Conservation (phyloP, 1,284 basidiomycete genomes). For the Apiotrichum domesticum region DNA sequence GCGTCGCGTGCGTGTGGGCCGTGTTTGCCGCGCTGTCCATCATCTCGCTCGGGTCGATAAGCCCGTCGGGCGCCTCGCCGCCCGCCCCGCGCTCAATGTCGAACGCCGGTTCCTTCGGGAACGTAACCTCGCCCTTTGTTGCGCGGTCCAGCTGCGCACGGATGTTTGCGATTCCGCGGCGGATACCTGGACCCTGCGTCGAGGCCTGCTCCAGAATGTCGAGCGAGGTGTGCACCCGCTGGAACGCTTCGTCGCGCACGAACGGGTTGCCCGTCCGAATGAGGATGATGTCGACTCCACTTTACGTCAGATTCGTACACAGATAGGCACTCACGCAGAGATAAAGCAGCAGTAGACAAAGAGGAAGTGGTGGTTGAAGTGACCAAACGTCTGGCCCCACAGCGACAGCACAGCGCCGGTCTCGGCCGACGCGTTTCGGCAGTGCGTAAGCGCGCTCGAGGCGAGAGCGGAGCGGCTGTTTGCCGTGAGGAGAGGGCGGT, state of each 20-base stretch:
- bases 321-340: neutral
- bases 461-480: conserved; percentile 5
- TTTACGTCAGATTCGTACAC: too few relatives aligned
- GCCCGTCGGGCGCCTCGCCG: neutral
- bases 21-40: neutral
- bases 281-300: conserved; percentile 15
- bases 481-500: conserved; percentile 12
- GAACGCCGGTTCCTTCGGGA: neutral
- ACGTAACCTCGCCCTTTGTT: neutral
- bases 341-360: conserved; percentile 17
- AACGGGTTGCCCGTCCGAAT: conserved; percentile 19
- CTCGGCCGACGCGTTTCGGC: conserved; percentile 10
- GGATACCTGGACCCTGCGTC: conserved; percentile 14
- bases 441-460: conserved; percentile 9
- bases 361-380: conserved; percentile 13
- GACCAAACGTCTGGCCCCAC: conserved; percentile 13
- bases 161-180: conserved; percentile 13
- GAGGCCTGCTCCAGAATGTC: conserved; percentile 15
- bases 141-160: conserved; percentile 10
- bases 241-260: conserved; percentile 15
- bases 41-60: neutral
- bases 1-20: neutral
- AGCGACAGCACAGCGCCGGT: conserved; percentile 10
- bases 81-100: neutral
- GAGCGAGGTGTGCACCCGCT: conserved; percentile 14